Evolutionary conservation across 495 filamentous ascomycete genomes (phyloP), one percentile per base, ranked within the genome.

Genomic region (Talaromyces stipitatus): DNA sequence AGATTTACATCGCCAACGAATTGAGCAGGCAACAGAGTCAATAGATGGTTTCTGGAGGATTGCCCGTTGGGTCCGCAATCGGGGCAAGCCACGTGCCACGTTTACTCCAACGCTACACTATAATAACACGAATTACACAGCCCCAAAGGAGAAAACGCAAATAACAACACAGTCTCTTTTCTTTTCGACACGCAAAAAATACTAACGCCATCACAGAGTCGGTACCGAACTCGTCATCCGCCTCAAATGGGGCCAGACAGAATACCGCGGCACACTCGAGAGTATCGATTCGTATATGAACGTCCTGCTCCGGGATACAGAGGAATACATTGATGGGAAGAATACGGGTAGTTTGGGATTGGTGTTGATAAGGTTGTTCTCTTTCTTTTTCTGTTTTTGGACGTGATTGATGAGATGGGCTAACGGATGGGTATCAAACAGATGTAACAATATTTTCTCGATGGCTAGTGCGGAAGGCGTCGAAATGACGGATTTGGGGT

Each of bases 211-310:
- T n/a, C n/a, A 61, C 65, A 92, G 88, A 55, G 87, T 98, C 78
- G 88, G 95, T 77, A 84, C 91, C 69, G 84, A 91, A 68, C 82
- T 98, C 66, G 77, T 92, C 55, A 86, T 98, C 43, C 89, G 91
- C 62, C 83, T 98, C 27, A 98, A 98, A 80, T 98, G 94, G 94
- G 91, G 90, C 62, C 85, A 96, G 68, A 94, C 90, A 28, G 95
- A 97, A 74, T 98, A 97, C 82, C 90, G 89, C 68, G 94, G 94
- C 62, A 82, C 80, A 45, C 82, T 98, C 55, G 89, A 97, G 62
- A 88, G 82, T 73, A 88, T 96, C 62, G 94, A 98, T 76, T 91
- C 87, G 64, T 98, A 97, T 81, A 96, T 98, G 92, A 98, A 98
- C 76, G 84, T 98, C 60, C 89, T 97, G 73, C 81, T 98, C 51